Conservation (phyloP, 345 rosid species). For the Aethionema arabicum region DNA sequence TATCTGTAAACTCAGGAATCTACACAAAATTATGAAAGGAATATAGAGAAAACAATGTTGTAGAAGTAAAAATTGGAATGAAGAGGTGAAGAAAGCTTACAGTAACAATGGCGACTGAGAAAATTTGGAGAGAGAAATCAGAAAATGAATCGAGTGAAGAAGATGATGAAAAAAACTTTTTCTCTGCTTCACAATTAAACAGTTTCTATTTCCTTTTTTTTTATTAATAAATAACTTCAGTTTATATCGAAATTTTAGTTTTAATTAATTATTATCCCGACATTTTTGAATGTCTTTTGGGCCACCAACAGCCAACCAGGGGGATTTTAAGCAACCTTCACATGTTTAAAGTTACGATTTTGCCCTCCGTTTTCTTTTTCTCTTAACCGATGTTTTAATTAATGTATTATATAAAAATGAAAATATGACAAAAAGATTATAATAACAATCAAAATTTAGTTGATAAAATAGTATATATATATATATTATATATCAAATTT, state of each 20-base stretch:
- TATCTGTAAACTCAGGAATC: slow-evolving; percentile 11
- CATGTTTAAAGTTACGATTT: slow-evolving; percentile 3
- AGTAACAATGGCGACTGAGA: slow-evolving; percentile 29
- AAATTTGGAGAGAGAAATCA: slow-evolving; percentile 22
- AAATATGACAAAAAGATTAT: no score
- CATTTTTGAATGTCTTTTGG: slow-evolving; percentile 34
- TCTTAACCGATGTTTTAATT: slow-evolving; percentile 20
- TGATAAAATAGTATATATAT: no score
- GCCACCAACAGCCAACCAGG: slow-evolving; percentile 19
- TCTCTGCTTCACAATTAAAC: slow-evolving; percentile 28
- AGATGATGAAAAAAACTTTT: slow-evolving; percentile 25
- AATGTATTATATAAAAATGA: background rate
- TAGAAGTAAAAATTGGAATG: background rate
- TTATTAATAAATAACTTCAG: background rate
- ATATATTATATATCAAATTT: no score
- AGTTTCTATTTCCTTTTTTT: slow-evolving; percentile 20
- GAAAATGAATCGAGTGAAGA: background rate
- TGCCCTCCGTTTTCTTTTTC: slow-evolving; percentile 11
- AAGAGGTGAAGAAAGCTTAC: background rate
- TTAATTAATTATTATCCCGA: slow-evolving; percentile 23
- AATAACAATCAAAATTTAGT: no score
- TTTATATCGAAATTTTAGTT: slow-evolving; percentile 3
- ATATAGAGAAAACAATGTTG: background rate
- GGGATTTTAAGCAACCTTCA: slow-evolving; percentile 28
- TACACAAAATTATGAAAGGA: slow-evolving; percentile 1